phyloP scores from a whole-genome alignment of 164 flowering plant species.

The Santalum album region DNA sequence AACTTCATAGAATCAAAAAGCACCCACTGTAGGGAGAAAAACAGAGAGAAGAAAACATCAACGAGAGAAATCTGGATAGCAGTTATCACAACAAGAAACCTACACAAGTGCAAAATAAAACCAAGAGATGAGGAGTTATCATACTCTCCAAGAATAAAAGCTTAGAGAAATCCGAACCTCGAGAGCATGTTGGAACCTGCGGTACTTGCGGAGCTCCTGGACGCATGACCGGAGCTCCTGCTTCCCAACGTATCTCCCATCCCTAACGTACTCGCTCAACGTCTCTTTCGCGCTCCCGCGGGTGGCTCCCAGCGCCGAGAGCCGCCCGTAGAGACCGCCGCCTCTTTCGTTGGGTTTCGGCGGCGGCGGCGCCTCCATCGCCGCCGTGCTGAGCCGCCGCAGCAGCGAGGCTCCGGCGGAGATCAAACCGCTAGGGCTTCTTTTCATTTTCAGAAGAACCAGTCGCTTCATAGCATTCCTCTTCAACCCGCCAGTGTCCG shows the following conservation, averaged over 20 bases:
- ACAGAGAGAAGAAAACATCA: too few species aligned
- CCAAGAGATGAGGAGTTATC: too few species aligned
- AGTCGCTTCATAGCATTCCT: too few species aligned
- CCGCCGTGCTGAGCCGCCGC: not conserved
- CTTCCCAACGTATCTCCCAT: not conserved
- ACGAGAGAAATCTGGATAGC: too few species aligned
- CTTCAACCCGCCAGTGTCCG: too few species aligned
- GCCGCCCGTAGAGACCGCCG: not conserved
- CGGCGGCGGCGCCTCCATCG: not conserved
- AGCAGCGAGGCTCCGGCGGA: not conserved
- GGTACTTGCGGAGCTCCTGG: not conserved
- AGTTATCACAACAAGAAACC: too few species aligned
- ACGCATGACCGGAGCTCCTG: not conserved
- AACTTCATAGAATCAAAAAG: too few species aligned
- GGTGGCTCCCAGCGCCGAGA: not conserved
- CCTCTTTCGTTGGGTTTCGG: not conserved
- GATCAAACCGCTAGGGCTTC: not conserved
- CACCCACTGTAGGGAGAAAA: too few species aligned
- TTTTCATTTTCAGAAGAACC: not conserved
- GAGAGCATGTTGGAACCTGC: constrained; percentile 1
- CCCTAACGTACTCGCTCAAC: not conserved
- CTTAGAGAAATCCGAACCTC: not conserved
- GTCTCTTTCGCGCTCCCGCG: not conserved
- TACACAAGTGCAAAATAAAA: too few species aligned
- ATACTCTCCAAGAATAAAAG: too few species aligned